Base-by-base conservation (phyloP, 1,139 yeast genomes). In the Pichia sp. region DNA sequence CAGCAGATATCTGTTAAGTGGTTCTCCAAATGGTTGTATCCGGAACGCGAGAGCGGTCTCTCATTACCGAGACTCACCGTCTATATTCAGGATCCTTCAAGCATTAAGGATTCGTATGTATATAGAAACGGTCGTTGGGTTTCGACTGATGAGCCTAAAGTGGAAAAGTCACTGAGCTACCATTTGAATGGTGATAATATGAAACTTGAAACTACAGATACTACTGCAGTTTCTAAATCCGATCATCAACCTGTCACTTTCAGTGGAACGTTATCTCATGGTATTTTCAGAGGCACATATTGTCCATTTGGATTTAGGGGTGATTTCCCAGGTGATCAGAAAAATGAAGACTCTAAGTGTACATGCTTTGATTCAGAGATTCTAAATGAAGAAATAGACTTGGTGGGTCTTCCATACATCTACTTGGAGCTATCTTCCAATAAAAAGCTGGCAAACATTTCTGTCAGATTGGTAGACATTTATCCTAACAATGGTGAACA, bases 291-390 rank as follows among this genome's bases (percentile, higher is more conserved):
- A 48, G 69, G 69, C 5, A 60, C 63, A 1, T 65, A 48, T 49
- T 64, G 69, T 50, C 69, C 69, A 25, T 64, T 64, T 47, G 69
- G 69, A 3, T 63, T 61, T 41, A 51, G 48, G 17, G 69, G 69
- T 21, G 69, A 64, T 41, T 64, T 64, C 47, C 67, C 69, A n/a
- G 52, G 64, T 10, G 67, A 65, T 39, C 69, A 65, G 39, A 56
- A 53, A 35, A 40, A 53, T 27, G 69, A 65, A 44, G 68, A 64
- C 41, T 45, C 60, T 8, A 64, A 64, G 38, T 58, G 65, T 40
- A 33, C 53, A 12, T 53, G 55, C 8, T 59, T 63, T 37, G 67
- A 64, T 29, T 47, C 63, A 12, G 53, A 44, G 1, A 39, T 40
- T 3, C 32, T 62, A 13, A 31, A 38, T 1, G 39, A 49, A 7